Evolutionary conservation across 805 yeast species (phyloP).

Genomic region (Candida taoyuanica): DNA sequence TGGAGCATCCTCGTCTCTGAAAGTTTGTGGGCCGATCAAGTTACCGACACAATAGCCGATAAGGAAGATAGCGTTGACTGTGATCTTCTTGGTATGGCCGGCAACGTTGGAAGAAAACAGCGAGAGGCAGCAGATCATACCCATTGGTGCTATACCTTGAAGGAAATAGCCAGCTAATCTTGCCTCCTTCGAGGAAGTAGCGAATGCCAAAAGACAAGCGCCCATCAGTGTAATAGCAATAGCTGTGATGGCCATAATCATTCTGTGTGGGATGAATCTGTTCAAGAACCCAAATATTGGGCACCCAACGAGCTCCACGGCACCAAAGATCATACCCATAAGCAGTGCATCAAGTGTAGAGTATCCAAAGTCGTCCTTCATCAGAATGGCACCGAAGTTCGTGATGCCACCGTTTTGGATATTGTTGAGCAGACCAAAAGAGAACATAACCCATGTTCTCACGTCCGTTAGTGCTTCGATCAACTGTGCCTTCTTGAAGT

Average conservation of each 20-base stretch:
- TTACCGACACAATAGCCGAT: slow-evolving; percentile 17
- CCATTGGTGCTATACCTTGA: slow-evolving; percentile 5
- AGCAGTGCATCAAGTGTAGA: slow-evolving; percentile 33
- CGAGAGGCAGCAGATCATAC: slow-evolving; percentile 11
- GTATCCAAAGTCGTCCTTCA: slow-evolving; percentile 22
- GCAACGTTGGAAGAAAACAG: slow-evolving; percentile 23
- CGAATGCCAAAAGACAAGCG: slow-evolving; percentile 34
- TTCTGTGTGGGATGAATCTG: slow-evolving; percentile 6
- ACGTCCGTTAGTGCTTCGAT: slow-evolving; percentile 45
- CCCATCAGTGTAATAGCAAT: slow-evolving; percentile 3
- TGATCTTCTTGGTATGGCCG: slow-evolving; percentile 16
- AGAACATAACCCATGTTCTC: slow-evolving; percentile 44
- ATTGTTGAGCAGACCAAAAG: slow-evolving; percentile 35
- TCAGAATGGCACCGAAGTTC: slow-evolving; percentile 17
- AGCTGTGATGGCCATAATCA: slow-evolving; percentile 5
- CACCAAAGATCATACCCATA: slow-evolving; percentile 27
- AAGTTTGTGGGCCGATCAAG: slow-evolving; percentile 69
- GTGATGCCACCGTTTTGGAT: slow-evolving; percentile 49
- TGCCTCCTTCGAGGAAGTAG: slow-evolving; percentile 19
- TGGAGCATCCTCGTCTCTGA: slow-evolving; percentile 53
- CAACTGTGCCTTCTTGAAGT: slow-evolving; percentile 51
- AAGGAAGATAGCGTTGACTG: slow-evolving; percentile 13
- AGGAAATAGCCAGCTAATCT: slow-evolving; percentile 31
- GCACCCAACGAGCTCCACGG: slow-evolving; percentile 10
- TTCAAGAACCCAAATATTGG: slow-evolving; percentile 7